Conservation (phyloP, 345 rosid genomes). For the Linum tenue region DNA sequence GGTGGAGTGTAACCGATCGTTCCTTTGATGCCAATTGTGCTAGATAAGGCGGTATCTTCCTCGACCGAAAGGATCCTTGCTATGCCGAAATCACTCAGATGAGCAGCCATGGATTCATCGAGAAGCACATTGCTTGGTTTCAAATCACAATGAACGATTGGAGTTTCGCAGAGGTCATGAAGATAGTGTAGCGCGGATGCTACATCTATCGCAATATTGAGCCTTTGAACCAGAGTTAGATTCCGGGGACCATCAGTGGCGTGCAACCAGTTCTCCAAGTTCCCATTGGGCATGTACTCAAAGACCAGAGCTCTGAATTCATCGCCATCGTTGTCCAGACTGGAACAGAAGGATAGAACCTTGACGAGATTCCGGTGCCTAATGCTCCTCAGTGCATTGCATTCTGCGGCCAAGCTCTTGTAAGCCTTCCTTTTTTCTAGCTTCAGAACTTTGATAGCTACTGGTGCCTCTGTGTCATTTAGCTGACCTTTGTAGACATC, state of each 20-base stretch:
- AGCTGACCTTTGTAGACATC: too few species aligned
- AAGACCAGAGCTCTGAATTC: too few species aligned
- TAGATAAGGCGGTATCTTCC: neutral
- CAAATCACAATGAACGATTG: neutral
- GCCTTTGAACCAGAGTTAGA: neutral
- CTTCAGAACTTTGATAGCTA: too few species aligned
- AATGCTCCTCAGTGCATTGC: neutral
- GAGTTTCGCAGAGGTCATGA: too few species aligned
- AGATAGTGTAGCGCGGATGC: too few species aligned
- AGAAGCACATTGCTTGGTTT: neutral
- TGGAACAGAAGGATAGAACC: neutral
- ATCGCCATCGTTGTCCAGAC: neutral
- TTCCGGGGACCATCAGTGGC: neutral
- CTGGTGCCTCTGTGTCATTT: too few species aligned
- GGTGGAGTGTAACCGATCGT: constrained; percentile 1
- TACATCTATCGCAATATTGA: too few species aligned
- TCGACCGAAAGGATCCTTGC: neutral
- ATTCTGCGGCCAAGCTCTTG: neutral
- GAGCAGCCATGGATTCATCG: neutral
- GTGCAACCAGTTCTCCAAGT: neutral
- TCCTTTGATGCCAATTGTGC: neutral
- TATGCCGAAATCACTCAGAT: neutral
- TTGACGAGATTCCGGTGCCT: neutral
- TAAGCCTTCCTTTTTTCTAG: too few species aligned
- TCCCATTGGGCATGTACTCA: neutral